Conservation (phyloP, 2,329 filamentous ascomycete genomes). For the Neopestalotiopsis sp. region DNA sequence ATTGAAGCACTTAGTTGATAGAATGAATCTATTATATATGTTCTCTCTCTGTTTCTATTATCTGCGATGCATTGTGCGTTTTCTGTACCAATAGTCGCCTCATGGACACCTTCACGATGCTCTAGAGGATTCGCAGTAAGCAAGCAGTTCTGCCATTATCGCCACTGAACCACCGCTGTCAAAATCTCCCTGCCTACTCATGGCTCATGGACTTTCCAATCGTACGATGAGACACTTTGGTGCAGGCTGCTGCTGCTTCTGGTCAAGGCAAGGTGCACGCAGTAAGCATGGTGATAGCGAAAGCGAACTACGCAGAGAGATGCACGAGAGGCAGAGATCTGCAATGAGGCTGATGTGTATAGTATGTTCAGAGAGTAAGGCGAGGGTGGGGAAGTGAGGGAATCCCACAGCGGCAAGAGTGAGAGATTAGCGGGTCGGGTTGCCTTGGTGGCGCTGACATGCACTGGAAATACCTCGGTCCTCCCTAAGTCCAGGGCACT, state of each 20-base stretch:
- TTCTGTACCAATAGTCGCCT: background rate
- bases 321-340: background rate
- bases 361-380: too few relatives aligned
- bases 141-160: background rate
- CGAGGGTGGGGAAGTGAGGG: too few relatives aligned
- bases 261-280: background rate
- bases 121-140: constrained; percentile 3
- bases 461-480: background rate
- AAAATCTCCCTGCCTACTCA: too few relatives aligned
- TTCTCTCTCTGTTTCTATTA: background rate
- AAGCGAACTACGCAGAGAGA: background rate
- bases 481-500: background rate
- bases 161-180: background rate
- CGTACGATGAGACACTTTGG: too few relatives aligned
- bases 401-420: too few relatives aligned
- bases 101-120: background rate
- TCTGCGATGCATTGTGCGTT: background rate
- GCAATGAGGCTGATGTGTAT: background rate
- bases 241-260: too few relatives aligned
- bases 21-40: background rate
- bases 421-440: background rate
- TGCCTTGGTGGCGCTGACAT: background rate
- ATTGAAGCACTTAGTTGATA: background rate
- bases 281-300: background rate
- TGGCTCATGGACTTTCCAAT: too few relatives aligned